Conservation (phyloP, 2,329 filamentous ascomycete species). For the Phialophora expanda region DNA sequence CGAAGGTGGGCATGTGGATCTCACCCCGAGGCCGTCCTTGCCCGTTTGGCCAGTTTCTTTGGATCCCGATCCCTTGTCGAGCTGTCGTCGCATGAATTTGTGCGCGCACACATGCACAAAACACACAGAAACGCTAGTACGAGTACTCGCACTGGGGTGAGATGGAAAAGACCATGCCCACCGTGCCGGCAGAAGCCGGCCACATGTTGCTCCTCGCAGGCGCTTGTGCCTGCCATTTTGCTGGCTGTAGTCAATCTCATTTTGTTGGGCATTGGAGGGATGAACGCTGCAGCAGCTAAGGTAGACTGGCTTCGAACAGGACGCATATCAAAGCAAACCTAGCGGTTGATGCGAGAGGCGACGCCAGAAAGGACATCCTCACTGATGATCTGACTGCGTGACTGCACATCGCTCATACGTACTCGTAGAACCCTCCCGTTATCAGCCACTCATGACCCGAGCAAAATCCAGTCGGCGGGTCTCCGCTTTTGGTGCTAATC, state of each 20-base stretch:
- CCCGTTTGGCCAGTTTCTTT: constrained; percentile 12
- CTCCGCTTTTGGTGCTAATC: constrained; percentile 32
- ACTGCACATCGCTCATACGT: constrained; percentile 4
- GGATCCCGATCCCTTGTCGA: constrained; percentile 10
- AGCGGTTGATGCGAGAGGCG: not conserved
- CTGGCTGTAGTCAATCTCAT: not conserved
- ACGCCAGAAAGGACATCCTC: not conserved
- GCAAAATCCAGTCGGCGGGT: constrained; percentile 10
- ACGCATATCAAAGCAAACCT: not conserved
- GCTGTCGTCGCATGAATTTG: constrained; percentile 22
- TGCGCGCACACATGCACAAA: constrained; percentile 11
- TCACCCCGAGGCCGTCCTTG: constrained; percentile 1
- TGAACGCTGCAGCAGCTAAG: not conserved
- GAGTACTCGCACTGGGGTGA: not conserved
- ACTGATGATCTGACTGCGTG: not conserved
- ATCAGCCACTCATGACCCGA: constrained; percentile 13
- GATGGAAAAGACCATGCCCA: constrained; percentile 1
- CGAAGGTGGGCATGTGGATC: constrained; percentile 14
- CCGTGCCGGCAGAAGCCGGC: constrained; percentile 23
- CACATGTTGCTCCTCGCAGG: constrained; percentile 14
- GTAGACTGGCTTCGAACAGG: not conserved
- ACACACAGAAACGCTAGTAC: not conserved
- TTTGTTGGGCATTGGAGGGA: not conserved
- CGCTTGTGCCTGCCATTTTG: constrained; percentile 1
- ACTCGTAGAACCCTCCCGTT: not conserved